Base-by-base conservation (phyloP, 179 eudicot species). In the Actinidia arguta region DNA sequence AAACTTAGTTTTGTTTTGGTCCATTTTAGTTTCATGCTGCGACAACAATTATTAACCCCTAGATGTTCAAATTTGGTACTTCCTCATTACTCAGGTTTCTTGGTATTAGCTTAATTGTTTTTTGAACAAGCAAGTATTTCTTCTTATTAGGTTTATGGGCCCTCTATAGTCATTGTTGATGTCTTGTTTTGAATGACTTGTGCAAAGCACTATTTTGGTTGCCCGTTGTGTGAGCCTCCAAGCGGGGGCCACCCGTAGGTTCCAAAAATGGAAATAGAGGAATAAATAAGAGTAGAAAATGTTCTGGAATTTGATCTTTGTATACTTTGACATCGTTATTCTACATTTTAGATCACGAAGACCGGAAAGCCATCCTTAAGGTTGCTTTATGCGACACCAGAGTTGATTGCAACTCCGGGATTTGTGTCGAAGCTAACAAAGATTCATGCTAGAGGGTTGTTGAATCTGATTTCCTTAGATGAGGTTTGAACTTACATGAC, bases 371-470 rank as follows among this genome's bases (percentile, higher is more conserved):
- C 99, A 81, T 83, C 89, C 75, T 55, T 96, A 87, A 93, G 89
- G 90, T 87, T 96, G 86, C 91, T 96, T 67, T 96, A 96, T 83
- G 99, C 94, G 63, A 96, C 99, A 79, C 98, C 99, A 22, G 99
- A 96, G 82, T 85, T 96, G 88, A 92, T 96, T 85, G 97, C 99
- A 55, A 93, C 99, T 71, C 75, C 92, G 66, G 98, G 96, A 47
- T 96, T 96, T 85, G 89, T 89, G 87, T 76, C 90, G 67, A 94
- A 90, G 89, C 82, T 96, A 89, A 88, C 85, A 72, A 96, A 93
- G 89, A 79, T 96, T 80, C 90, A 93, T 89, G 85, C 87, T 70
- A 91, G 96, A 90, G 99, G 99, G 64, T 80, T 94, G 88, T 89
- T 96, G 86, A 96, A 88, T 85, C 91, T 96, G 81, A 93, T 96